These are phyloP conservation scores for Tetradesmus obliquus DNA, from an alignment of 139 green algal genomes.

Conservation along the genomic window DNA sequence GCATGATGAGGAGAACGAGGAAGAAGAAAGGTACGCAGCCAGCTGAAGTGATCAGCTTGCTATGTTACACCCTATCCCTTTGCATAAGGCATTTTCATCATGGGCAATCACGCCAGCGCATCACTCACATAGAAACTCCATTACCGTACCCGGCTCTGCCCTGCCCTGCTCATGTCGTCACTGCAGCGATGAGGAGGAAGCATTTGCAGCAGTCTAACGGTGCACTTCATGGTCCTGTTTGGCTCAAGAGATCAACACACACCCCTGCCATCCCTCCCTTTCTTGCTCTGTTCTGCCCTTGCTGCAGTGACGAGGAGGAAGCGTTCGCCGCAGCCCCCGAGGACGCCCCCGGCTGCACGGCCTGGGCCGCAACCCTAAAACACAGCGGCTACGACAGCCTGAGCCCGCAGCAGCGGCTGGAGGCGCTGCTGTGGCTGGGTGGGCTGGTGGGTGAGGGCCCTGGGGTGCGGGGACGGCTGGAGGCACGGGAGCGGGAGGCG, in stretches of 20 bases:
- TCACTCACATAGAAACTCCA: too few species aligned
- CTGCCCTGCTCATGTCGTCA: background rate
- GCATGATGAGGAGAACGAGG: slow-evolving; percentile 60
- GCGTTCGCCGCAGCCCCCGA: slow-evolving; percentile 6
- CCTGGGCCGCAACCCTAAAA: slow-evolving; percentile 67
- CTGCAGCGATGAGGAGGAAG: slow-evolving; percentile 28
- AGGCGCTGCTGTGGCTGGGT: slow-evolving; percentile 72
- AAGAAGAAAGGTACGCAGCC: background rate
- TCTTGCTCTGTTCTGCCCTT: background rate
- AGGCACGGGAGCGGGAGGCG: slow-evolving; percentile 71
- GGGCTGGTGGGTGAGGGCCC: slow-evolving; percentile 67
- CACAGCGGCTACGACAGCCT: slow-evolving; percentile 73
- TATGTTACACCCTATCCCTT: too few species aligned
- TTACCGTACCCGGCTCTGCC: background rate
- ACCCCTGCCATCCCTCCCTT: too few species aligned
- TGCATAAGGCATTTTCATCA: too few species aligned
- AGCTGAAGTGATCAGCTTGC: too few species aligned
- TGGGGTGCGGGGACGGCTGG: slow-evolving; percentile 65
- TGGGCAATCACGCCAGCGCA: too few species aligned
- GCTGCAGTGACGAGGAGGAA: slow-evolving; percentile 33
- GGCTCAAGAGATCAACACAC: too few species aligned
- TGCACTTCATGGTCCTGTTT: too few species aligned
- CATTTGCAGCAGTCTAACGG: background rate
- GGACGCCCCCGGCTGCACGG: slow-evolving; percentile 13
- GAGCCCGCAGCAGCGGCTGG: slow-evolving; percentile 64